A percentile compares a stretch with the other conserved stretches of the same genome.
Evolutionary conservation across 1,284 basidiomycete species (phyloP).

Genomic region (Vanrija sp.): DNA sequence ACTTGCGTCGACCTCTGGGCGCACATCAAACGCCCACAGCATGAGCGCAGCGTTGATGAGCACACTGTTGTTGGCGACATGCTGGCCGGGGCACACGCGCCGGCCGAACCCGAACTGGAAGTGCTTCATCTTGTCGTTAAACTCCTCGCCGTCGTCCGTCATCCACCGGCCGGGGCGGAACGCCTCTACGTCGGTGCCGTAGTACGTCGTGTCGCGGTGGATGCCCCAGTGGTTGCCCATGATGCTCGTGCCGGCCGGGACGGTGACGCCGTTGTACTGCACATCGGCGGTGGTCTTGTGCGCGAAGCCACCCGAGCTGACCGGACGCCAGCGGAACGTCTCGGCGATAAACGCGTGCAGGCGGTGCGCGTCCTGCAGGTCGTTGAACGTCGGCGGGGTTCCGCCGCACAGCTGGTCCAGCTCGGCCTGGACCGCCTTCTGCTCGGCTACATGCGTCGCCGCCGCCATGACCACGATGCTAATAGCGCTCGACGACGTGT

Average conservation of each 20-base stretch:
- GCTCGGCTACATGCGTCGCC: conserved; percentile 58
- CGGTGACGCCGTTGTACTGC: conserved; percentile 4
- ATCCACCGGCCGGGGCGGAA: conserved; percentile 28
- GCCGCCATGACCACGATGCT: conserved; percentile 61
- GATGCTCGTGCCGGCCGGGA: background rate
- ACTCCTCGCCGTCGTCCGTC: conserved; percentile 6
- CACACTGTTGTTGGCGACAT: conserved; percentile 45
- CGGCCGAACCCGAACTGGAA: conserved; percentile 34
- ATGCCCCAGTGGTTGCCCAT: conserved; percentile 21
- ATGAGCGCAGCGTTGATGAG: conserved; percentile 41
- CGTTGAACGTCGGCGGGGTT: conserved; percentile 9
- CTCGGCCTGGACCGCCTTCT: conserved; percentile 59
- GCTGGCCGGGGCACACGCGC: conserved; percentile 42
- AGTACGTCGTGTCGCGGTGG: conserved; percentile 24
- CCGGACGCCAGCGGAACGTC: conserved; percentile 20
- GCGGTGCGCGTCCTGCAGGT: conserved; percentile 2
- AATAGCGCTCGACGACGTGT: conserved; percentile 57
- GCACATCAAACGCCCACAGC: conserved; percentile 44
- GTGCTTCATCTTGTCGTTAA: conserved; percentile 18
- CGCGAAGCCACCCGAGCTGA: conserved; percentile 17
- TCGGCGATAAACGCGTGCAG: conserved; percentile 17
- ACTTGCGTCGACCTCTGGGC: background rate
- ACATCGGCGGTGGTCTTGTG: conserved; percentile 10
- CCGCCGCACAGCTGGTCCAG: conserved; percentile 48
- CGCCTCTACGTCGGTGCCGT: conserved; percentile 22